These are phyloP conservation scores for Pleurotus citrinopileatus DNA, from an alignment of 768 basidiomycete genomes.

Conservation along the genomic window DNA sequence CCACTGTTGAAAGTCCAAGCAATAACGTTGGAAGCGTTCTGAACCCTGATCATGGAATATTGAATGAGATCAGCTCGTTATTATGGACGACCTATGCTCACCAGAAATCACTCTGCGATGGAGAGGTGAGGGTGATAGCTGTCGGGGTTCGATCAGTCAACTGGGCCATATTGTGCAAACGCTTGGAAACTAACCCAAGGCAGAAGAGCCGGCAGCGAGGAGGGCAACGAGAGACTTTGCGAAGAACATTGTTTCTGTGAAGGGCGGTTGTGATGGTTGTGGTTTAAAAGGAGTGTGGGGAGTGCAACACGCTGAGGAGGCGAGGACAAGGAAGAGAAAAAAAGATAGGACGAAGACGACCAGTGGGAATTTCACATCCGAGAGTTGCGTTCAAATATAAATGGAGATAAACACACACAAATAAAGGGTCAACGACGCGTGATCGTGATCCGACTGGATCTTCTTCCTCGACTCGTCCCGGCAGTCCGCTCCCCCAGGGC, in stretches of 20 bases:
- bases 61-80: neutral
- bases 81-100: neutral
- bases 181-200: neutral
- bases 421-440: no score
- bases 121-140: conserved; percentile 5
- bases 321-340: conserved; percentile 3
- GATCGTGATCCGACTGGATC: no score
- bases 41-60: neutral
- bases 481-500: no score
- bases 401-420: neutral
- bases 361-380: conserved; percentile 6
- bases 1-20: conserved; percentile 7
- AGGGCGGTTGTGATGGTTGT: neutral
- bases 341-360: neutral
- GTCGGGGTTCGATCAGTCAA: neutral
- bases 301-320: conserved; percentile 4
- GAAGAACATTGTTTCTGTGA: neutral
- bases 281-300: conserved; percentile 9
- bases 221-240: conserved; percentile 8
- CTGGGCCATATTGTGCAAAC: neutral
- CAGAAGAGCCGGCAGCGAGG: conserved; percentile 8
- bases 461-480: no score
- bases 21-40: conserved; percentile 8
- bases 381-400: neutral
- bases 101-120: conserved; percentile 4